Evolutionary conservation across 768 basidiomycete genomes (phyloP).

Genomic region (Russula olivacea): DNA sequence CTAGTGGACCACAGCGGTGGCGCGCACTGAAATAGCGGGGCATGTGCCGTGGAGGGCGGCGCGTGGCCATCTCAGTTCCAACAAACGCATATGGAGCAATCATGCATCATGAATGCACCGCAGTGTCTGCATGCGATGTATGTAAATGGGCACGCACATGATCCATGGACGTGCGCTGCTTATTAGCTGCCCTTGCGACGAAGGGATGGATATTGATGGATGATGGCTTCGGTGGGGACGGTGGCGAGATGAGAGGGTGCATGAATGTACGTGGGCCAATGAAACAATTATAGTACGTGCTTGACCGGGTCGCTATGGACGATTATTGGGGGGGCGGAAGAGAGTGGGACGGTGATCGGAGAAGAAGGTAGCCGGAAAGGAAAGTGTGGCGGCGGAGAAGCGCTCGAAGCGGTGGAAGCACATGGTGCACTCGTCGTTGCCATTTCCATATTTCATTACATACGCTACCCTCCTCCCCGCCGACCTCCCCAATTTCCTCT

Average conservation of each 20-base stretch:
- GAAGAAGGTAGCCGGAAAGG: background rate
- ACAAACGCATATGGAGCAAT: background rate
- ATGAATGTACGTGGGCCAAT: background rate
- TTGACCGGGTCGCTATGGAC: background rate
- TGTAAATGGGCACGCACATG: constrained; percentile 13
- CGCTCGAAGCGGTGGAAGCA: constrained; percentile 21
- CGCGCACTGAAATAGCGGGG: background rate
- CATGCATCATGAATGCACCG: too few species aligned
- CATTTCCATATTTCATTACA: background rate
- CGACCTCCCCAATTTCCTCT: background rate
- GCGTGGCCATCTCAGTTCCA: constrained; percentile 14
- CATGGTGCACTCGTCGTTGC: constrained; percentile 21
- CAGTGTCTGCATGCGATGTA: background rate
- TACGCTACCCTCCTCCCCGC: constrained; percentile 25
- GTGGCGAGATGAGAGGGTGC: background rate
- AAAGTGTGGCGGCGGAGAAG: constrained; percentile 11
- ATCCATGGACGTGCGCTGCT: too few species aligned
- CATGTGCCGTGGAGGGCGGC: background rate
- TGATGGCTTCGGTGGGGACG: background rate
- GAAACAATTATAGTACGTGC: background rate
- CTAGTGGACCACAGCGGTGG: background rate
- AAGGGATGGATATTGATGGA: background rate
- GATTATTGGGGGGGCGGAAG: background rate
- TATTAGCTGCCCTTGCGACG: background rate
- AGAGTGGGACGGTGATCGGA: background rate